These are phyloP conservation scores for Raffaelea arxii DNA, from an alignment of 2,329 filamentous ascomycete species.

Conservation along the genomic window DNA sequence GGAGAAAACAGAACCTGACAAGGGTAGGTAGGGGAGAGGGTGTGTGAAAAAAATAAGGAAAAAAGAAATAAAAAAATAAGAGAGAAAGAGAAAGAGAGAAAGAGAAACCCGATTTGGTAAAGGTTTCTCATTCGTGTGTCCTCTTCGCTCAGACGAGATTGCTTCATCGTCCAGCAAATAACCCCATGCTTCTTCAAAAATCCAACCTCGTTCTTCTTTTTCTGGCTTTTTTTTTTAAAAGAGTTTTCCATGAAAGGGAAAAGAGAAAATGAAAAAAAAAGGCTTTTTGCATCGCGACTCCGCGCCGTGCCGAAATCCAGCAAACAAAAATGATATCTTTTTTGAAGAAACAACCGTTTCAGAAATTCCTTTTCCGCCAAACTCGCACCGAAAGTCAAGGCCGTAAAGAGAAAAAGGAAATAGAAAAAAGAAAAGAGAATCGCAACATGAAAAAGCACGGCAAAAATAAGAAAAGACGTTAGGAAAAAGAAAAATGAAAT, in stretches of 20 bases:
- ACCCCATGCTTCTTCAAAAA: neutral
- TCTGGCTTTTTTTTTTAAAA: too few relatives aligned
- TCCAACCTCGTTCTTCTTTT: conserved; percentile 1
- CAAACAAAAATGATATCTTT: conserved; percentile 2
- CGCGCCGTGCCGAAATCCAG: conserved; percentile 12
- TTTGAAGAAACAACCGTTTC: conserved; percentile 2
- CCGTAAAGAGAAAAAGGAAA: neutral
- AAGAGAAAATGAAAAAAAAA: conserved; percentile 1
- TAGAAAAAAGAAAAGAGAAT: neutral
- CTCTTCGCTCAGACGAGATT: neutral
- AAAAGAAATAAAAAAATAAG: neutral
- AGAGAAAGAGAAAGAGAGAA: conserved; percentile 1
- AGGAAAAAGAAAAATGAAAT: neutral
- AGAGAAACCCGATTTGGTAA: conserved; percentile 3
- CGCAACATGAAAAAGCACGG: neutral
- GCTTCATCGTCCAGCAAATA: neutral
- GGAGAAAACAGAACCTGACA: too few relatives aligned
- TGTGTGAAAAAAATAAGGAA: neutral
- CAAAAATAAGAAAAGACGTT: neutral
- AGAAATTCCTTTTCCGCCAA: too few relatives aligned
- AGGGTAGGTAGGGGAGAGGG: too few relatives aligned
- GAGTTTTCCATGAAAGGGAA: too few relatives aligned
- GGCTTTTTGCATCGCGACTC: conserved; percentile 10
- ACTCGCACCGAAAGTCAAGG: too few relatives aligned
- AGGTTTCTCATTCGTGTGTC: neutral